Evolutionary conservation across 176 grass and related monocot species (phyloP).

Genomic region (Rhipidocladum racemiflorum): DNA sequence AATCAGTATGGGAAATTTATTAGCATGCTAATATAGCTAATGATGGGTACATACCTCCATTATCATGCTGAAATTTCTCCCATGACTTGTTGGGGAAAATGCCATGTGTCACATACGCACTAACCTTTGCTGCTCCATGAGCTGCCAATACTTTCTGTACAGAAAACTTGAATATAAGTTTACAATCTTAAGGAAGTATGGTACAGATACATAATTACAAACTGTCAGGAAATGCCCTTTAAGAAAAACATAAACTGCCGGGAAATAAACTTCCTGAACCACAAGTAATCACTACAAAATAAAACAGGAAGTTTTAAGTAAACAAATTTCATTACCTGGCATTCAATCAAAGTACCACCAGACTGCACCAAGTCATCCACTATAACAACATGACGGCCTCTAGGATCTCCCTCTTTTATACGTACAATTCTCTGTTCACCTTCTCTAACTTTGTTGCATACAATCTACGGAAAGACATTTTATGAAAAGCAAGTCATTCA

Average conservation of each 20-base stretch:
- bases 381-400: conserved; percentile 80
- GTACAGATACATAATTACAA: conserved; percentile 23
- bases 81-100: conserved; percentile 88
- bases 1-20: not conserved
- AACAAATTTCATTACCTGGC: conserved; percentile 56
- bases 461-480: conserved; percentile 44
- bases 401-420: conserved; percentile 92
- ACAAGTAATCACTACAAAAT: conserved; percentile 10
- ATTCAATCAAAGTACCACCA: conserved; percentile 94
- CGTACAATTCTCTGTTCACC: conserved; percentile 84
- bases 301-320: not conserved
- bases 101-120: conserved; percentile 90
- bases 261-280: not conserved
- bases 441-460: conserved; percentile 96
- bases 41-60: conserved; percentile 52
- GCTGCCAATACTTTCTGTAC: conserved; percentile 88
- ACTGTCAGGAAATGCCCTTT: not conserved
- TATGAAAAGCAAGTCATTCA: conserved; percentile 19
- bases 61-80: conserved; percentile 75
- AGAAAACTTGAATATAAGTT: conserved; percentile 30
- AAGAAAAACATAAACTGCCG: not conserved
- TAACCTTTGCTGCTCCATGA: conserved; percentile 93
- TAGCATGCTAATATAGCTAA: conserved; percentile 22
- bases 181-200: conserved; percentile 10
- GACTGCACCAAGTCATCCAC: conserved; percentile 97